These are phyloP conservation scores for Dichomitus squalens DNA, from an alignment of 1,284 basidiomycete species.

Conservation along the genomic window DNA sequence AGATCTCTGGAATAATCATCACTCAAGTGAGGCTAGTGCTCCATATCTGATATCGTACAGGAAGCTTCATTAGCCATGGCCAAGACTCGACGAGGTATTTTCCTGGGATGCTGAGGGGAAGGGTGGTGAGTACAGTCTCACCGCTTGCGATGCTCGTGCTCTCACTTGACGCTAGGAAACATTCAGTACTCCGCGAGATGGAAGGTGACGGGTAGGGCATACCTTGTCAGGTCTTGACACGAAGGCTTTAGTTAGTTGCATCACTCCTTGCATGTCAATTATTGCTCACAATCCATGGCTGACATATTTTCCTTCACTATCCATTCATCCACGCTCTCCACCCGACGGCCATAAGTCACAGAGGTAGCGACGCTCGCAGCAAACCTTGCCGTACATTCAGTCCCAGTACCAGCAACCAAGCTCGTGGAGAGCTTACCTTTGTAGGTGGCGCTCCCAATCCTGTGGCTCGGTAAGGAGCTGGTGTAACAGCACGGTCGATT, in stretches of 20 bases:
- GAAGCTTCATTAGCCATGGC: constrained; percentile 52
- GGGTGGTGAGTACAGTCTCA: not conserved
- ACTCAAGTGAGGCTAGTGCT: no score
- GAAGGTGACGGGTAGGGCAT: constrained; percentile 1
- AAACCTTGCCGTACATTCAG: constrained; percentile 33
- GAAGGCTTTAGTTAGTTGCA: not conserved
- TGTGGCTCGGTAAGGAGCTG: constrained; percentile 44
- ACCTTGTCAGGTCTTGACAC: constrained; percentile 42
- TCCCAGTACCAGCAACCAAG: not conserved
- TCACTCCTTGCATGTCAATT: not conserved
- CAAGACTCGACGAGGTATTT: constrained; percentile 55
- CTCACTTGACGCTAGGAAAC: constrained; percentile 38
- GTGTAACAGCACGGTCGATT: constrained; percentile 47
- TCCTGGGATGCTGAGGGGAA: constrained; percentile 46
- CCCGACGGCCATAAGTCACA: constrained; percentile 48
- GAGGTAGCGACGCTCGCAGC: constrained; percentile 50
- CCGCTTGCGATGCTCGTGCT: not conserved
- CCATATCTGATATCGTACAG: constrained; percentile 27
- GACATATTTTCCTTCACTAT: constrained; percentile 47
- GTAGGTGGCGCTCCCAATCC: constrained; percentile 45
- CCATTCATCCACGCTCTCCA: constrained; percentile 49
- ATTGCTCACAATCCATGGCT: constrained; percentile 43
- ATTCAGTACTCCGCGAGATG: not conserved
- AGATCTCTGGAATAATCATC: constrained; percentile 25
- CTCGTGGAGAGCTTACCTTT: constrained; percentile 36